phyloP scores from a whole-genome alignment of 805 yeast genomes.

The Priceomyces haplophilus region DNA sequence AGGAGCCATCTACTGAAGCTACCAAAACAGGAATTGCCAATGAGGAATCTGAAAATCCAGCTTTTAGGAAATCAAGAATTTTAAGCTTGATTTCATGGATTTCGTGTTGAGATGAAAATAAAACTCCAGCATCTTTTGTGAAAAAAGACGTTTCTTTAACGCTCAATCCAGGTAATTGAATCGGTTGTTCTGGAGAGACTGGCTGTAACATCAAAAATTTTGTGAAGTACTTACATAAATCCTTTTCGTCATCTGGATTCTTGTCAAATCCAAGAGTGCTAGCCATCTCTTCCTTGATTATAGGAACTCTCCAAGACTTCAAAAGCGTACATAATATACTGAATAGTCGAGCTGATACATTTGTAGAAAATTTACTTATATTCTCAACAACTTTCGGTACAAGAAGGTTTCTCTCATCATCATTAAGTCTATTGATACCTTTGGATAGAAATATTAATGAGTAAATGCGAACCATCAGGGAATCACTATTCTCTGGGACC shows the following conservation, averaged over 20 bases:
- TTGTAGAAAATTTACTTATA: slow-evolving; percentile 29
- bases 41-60: slow-evolving; percentile 35
- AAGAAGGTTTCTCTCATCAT: slow-evolving; percentile 34
- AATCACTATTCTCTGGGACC: slow-evolving; percentile 40
- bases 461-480: slow-evolving; percentile 55
- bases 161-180: slow-evolving; percentile 61
- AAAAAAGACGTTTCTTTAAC: slow-evolving; percentile 56
- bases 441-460: slow-evolving; percentile 64
- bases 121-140: slow-evolving; percentile 65
- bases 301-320: slow-evolving; percentile 46
- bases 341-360: slow-evolving; percentile 57
- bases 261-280: slow-evolving; percentile 34
- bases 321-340: slow-evolving; percentile 57
- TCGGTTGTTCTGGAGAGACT: slow-evolving; percentile 20
- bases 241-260: slow-evolving; percentile 39
- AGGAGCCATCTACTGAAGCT: slow-evolving; percentile 60
- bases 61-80: slow-evolving; percentile 38
- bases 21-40: slow-evolving; percentile 52
- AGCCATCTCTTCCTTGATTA: slow-evolving; percentile 44
- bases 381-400: slow-evolving; percentile 48
- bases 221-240: slow-evolving; percentile 46
- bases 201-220: slow-evolving; percentile 60
- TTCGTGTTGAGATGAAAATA: slow-evolving; percentile 47
- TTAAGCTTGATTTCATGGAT: slow-evolving; percentile 31
- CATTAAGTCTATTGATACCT: slow-evolving; percentile 56